Conservation (phyloP, 179 eudicot genomes). For the Sideroxylon spinosum region DNA sequence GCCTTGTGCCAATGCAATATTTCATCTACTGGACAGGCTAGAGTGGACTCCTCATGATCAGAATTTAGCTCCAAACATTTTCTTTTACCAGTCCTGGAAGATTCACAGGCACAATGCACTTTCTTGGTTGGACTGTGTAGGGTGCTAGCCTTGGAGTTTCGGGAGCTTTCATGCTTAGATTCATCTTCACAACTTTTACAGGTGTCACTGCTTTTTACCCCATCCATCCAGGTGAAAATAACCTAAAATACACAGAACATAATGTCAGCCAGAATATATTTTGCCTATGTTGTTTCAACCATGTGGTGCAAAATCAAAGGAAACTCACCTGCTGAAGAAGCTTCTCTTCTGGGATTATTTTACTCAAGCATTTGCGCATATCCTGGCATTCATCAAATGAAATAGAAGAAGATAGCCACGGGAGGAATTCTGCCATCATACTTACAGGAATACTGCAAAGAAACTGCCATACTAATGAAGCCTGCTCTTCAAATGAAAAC, state of each 20-base stretch:
- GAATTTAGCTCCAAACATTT: constrained; percentile 37
- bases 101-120: constrained; percentile 47
- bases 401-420: constrained; percentile 86
- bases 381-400: constrained; percentile 73
- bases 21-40: constrained; percentile 63
- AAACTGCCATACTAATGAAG: constrained; percentile 85
- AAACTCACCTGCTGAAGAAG: constrained; percentile 79
- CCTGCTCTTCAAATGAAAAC: constrained; percentile 90
- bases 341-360: constrained; percentile 70
- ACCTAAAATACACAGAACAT: constrained; percentile 42
- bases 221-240: constrained; percentile 94
- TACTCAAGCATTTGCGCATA: constrained; percentile 73
- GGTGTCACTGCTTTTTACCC: constrained; percentile 33
- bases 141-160: constrained; percentile 31
- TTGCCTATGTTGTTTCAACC: neutral
- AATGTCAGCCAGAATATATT: constrained; percentile 15
- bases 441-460: constrained; percentile 90
- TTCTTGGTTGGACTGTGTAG: constrained; percentile 30
- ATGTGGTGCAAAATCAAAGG: constrained; percentile 1
- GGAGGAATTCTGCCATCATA: constrained; percentile 94
- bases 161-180: constrained; percentile 32
- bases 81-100: constrained; percentile 47
- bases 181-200: constrained; percentile 37
- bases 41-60: constrained; percentile 29
- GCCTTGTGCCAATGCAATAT: constrained; percentile 89